Evolutionary conservation across 1,284 basidiomycete species (phyloP).

Genomic region (Fomitopsis schrenkii): DNA sequence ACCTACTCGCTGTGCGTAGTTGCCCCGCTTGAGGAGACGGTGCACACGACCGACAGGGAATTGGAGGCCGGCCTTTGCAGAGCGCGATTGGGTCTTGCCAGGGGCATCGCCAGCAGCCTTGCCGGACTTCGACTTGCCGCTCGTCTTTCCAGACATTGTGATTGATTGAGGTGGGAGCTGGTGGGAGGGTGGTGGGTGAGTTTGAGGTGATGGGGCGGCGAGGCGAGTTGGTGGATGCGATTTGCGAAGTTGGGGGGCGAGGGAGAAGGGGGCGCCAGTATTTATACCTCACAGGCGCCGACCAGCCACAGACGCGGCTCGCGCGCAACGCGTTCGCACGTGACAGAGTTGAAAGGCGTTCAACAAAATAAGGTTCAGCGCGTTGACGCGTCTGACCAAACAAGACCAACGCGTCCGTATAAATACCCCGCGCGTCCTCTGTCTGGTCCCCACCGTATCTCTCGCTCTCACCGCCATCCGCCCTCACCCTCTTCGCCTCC

Average conservation of each 20-base stretch:
- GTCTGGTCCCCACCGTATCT: constrained; percentile 12
- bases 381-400: constrained; percentile 29
- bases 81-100: constrained; percentile 67
- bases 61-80: constrained; percentile 79
- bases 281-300: constrained; percentile 15
- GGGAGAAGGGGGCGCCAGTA: not conserved
- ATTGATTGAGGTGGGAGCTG: constrained; percentile 9
- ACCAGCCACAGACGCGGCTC: constrained; percentile 10
- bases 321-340: constrained; percentile 12
- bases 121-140: constrained; percentile 60
- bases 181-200: constrained; percentile 3
- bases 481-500: constrained; percentile 1
- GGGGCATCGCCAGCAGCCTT: constrained; percentile 46
- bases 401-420: constrained; percentile 28
- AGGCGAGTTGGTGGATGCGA: constrained; percentile 8
- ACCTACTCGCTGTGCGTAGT: constrained; percentile 81
- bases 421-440: constrained; percentile 16
- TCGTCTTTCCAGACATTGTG: constrained; percentile 54
- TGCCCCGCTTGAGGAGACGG: constrained; percentile 85
- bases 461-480: constrained; percentile 10
- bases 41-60: constrained; percentile 93
- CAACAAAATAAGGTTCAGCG: constrained; percentile 29
- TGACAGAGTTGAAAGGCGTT: constrained; percentile 17
- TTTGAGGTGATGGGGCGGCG: constrained; percentile 1
- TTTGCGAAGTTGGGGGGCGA: constrained; percentile 9